phyloP scores from a whole-genome alignment of 768 basidiomycete species.

The Phaeolepiota aurea region DNA sequence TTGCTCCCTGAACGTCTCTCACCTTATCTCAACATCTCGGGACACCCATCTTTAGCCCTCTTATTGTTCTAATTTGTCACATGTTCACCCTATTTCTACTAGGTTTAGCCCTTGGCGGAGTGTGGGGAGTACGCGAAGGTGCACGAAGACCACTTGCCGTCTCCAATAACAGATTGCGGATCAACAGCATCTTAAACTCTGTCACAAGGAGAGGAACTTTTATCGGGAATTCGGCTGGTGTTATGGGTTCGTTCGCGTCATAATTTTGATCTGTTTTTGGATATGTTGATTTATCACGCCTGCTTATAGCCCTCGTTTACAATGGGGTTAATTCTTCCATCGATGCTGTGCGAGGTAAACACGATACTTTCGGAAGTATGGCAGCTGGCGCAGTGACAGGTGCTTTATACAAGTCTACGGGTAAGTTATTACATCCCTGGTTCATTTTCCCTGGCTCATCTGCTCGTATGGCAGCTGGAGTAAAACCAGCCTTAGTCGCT shows the following conservation, averaged over 20 bases:
- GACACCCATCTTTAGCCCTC: slow-evolving; percentile 49
- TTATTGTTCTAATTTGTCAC: slow-evolving; percentile 82
- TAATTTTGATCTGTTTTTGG: slow-evolving; percentile 16
- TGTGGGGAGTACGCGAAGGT: slow-evolving; percentile 96
- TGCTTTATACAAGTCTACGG: slow-evolving; percentile 87
- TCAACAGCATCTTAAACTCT: slow-evolving; percentile 96
- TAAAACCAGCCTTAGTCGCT: slow-evolving; percentile 82
- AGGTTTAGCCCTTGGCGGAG: slow-evolving; percentile 93
- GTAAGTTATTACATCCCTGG: slow-evolving; percentile 43
- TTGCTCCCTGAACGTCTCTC: slow-evolving; percentile 46
- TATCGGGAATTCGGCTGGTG: slow-evolving; percentile 97
- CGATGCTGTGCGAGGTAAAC: slow-evolving; percentile 81
- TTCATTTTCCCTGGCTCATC: slow-evolving; percentile 20
- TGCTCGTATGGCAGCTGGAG: slow-evolving; percentile 64
- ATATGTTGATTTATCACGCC: slow-evolving; percentile 29
- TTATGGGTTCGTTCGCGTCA: slow-evolving; percentile 69
- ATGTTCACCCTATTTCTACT: slow-evolving; percentile 56
- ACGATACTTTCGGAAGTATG: slow-evolving; percentile 90
- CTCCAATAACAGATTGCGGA: slow-evolving; percentile 78
- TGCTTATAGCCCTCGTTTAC: slow-evolving; percentile 79
- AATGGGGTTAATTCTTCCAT: slow-evolving; percentile 95
- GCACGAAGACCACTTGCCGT: slow-evolving; percentile 80
- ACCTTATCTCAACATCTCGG: slow-evolving; percentile 59
- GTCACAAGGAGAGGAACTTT: slow-evolving; percentile 95
- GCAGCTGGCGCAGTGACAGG: slow-evolving; percentile 87